Conservation (phyloP, 2,329 filamentous ascomycete species). For the Botrytis sinoallii region DNA sequence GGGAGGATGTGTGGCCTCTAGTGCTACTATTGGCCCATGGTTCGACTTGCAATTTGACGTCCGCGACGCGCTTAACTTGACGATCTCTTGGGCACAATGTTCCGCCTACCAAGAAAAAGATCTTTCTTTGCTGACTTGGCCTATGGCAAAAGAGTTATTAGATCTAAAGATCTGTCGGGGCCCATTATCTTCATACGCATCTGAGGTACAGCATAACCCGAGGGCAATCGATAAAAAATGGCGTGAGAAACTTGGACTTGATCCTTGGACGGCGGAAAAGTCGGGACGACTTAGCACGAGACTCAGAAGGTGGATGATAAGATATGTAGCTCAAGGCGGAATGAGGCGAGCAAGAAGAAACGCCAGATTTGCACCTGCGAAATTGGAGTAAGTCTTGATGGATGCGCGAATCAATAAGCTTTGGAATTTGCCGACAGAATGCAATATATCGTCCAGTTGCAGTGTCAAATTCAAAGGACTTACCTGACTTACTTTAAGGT, state of each 20-base stretch:
- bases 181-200: neutral
- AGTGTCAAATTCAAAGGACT: neutral
- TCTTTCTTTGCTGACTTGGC: neutral
- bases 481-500: neutral
- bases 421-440: neutral
- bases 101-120: neutral
- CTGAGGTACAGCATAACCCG: neutral
- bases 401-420: too few species aligned
- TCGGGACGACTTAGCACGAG: neutral
- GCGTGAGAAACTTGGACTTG: neutral
- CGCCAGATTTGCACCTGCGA: neutral
- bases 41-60: neutral
- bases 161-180: neutral
- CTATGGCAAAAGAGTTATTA: neutral
- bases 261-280: neutral
- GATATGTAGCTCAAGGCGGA: neutral
- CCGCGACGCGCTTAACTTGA: neutral
- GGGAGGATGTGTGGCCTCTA: neutral
- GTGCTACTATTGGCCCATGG: neutral
- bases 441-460: neutral
- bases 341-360: neutral
- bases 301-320: rapidly evolving
- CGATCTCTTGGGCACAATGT: neutral
- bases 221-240: neutral
- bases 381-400: neutral